Percentiles rank a stretch among this genome's conserved stretches.
Conservation (phyloP, 2,329 filamentous ascomycete species). For the Claviceps purpurea region DNA sequence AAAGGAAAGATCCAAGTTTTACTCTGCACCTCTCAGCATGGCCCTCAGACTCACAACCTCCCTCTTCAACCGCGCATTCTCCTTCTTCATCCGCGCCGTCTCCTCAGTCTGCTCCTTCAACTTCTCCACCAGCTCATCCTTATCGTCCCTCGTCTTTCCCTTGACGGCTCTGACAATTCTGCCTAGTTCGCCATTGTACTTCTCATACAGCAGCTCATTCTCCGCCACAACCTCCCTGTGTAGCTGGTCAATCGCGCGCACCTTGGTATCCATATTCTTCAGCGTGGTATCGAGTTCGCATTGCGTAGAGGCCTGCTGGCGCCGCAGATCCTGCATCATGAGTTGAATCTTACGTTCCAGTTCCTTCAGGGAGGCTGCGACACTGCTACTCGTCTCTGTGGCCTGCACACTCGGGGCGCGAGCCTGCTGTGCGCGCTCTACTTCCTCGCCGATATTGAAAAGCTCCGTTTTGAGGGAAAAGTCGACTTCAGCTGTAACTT, state of each 20-base stretch:
- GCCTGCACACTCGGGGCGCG: constrained; percentile 13
- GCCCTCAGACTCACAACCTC: constrained; percentile 62
- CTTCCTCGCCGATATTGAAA: constrained; percentile 66
- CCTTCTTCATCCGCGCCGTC: constrained; percentile 62
- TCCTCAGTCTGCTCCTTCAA: constrained; percentile 68
- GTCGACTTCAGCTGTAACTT: constrained; percentile 56
- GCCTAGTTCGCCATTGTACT: constrained; percentile 80
- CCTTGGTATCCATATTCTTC: constrained; percentile 62
- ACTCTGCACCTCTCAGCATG: constrained; percentile 32
- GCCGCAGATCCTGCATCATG: constrained; percentile 43
- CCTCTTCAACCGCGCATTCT: constrained; percentile 70
- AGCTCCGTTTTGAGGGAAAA: constrained; percentile 61
- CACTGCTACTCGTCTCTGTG: constrained; percentile 13
- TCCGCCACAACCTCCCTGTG: constrained; percentile 81
- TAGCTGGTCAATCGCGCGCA: constrained; percentile 71
- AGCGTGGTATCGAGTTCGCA: constrained; percentile 60
- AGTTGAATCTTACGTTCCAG: constrained; percentile 56
- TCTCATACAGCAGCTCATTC: constrained; percentile 84
- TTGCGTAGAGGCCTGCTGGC: constrained; percentile 50
- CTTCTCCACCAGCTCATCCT: constrained; percentile 60
- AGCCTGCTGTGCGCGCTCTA: constrained; percentile 42
- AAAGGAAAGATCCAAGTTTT: constrained; percentile 9
- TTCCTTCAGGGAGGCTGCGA: constrained; percentile 40
- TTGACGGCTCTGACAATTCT: constrained; percentile 68
- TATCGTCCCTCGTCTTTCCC: constrained; percentile 60